Conservation (phyloP, 1,284 basidiomycete species). For the Malassezia caprae region DNA sequence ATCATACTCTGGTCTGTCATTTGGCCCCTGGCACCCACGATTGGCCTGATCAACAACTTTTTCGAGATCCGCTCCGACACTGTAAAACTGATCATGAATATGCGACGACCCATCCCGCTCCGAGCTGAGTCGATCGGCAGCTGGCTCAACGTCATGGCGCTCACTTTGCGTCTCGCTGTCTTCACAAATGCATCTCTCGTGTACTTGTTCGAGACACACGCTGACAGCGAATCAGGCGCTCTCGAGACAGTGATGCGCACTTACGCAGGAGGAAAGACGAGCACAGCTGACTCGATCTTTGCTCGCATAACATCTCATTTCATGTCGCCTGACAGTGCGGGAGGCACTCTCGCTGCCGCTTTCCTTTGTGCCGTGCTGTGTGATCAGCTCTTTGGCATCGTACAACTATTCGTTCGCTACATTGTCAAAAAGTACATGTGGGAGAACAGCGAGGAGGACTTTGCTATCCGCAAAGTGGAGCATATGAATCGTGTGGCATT, state of each 20-base stretch:
- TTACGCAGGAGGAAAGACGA: constrained; percentile 19
- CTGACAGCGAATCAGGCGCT: constrained; percentile 19
- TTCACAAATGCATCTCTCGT: constrained; percentile 33
- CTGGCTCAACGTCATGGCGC: constrained; percentile 70
- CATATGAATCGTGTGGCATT: constrained; percentile 26
- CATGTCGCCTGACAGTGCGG: constrained; percentile 21
- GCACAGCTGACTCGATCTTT: neutral
- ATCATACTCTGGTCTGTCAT: constrained; percentile 82
- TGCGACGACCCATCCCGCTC: constrained; percentile 69
- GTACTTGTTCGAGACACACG: constrained; percentile 29
- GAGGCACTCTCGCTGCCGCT: constrained; percentile 29
- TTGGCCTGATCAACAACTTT: constrained; percentile 62
- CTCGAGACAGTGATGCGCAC: constrained; percentile 29
- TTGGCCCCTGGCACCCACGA: constrained; percentile 70
- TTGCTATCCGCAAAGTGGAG: constrained; percentile 29
- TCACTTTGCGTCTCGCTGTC: constrained; percentile 32
- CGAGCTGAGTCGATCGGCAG: constrained; percentile 84
- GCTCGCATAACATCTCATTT: constrained; percentile 19
- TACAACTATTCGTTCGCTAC: constrained; percentile 25
- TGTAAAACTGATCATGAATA: constrained; percentile 81
- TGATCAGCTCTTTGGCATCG: constrained; percentile 38
- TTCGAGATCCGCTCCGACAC: constrained; percentile 86
- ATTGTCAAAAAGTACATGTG: constrained; percentile 36
- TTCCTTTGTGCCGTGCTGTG: constrained; percentile 37
- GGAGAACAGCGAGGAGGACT: constrained; percentile 34